These are phyloP conservation scores for Parachaetomium inaequale DNA, from an alignment of 495 filamentous ascomycete species.

Conservation along the genomic window DNA sequence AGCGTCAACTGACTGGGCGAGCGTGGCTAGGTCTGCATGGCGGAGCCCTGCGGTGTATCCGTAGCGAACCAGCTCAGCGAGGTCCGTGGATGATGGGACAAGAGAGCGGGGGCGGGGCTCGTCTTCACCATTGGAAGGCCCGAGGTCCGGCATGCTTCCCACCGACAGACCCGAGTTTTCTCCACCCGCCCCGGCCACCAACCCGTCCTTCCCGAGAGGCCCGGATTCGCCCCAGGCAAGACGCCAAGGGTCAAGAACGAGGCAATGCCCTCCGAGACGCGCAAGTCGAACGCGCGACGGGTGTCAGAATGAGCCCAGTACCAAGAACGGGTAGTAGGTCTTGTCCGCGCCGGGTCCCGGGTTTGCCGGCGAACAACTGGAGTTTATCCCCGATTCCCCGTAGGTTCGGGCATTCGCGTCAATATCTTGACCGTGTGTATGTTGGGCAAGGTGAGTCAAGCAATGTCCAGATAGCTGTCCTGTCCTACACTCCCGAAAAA, in stretches of 20 bases:
- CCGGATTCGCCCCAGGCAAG: background rate
- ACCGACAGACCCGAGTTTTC: conserved; percentile 4
- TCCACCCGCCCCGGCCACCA: conserved; percentile 3
- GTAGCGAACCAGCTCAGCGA: background rate
- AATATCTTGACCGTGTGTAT: background rate
- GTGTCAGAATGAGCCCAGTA: background rate
- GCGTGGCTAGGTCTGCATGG: conserved; percentile 2
- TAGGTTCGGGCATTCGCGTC: too few species aligned
- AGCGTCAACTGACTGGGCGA: conserved; percentile 3
- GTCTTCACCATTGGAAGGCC: background rate
- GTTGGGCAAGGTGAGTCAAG: background rate
- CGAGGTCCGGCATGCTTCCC: background rate
- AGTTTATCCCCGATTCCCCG: too few species aligned
- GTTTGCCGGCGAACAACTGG: background rate
- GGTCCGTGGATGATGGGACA: background rate
- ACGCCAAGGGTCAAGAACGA: conserved; percentile 3
- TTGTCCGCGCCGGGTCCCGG: too few species aligned
- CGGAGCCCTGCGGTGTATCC: background rate
- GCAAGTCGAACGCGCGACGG: background rate
- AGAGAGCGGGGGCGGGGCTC: background rate
- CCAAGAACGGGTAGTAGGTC: background rate
- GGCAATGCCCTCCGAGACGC: conserved; percentile 6
- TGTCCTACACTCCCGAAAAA: background rate
- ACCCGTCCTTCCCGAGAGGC: background rate
- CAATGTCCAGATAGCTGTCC: background rate